Conservation (phyloP, 2,329 filamentous ascomycete genomes). For the Endoconidiophora polonica region DNA sequence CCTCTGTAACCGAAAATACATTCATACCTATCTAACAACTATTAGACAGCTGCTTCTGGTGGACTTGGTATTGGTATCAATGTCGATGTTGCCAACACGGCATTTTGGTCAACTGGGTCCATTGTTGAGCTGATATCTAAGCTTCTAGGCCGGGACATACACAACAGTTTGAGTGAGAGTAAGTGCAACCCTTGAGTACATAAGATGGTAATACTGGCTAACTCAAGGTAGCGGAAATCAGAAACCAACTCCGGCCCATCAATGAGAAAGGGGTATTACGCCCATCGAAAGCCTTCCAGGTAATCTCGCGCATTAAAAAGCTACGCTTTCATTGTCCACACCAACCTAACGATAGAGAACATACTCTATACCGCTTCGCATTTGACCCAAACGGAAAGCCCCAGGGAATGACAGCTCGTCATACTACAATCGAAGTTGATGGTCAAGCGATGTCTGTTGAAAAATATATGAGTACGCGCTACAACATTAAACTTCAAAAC, state of each 20-base stretch:
- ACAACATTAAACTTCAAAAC: conserved; percentile 31
- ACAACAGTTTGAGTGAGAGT: too few relatives aligned
- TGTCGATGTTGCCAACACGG: conserved; percentile 78
- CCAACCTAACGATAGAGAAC: conserved; percentile 21
- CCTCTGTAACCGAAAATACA: not conserved
- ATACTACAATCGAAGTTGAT: conserved; percentile 37
- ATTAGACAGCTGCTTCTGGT: conserved; percentile 15
- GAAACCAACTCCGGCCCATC: too few relatives aligned
- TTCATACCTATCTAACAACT: not conserved
- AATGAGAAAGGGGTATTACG: not conserved
- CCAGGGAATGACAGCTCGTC: conserved; percentile 33
- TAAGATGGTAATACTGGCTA: too few relatives aligned
- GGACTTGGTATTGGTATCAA: conserved; percentile 61
- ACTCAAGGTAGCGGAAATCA: too few relatives aligned
- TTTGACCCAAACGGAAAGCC: conserved; percentile 28
- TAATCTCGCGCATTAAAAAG: conserved; percentile 35
- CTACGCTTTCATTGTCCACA: conserved; percentile 41
- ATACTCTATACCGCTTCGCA: conserved; percentile 34
- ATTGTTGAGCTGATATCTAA: conserved; percentile 21
- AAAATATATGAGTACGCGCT: conserved; percentile 40
- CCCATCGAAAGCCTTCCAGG: conserved; percentile 21
- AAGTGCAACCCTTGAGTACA: too few relatives aligned
- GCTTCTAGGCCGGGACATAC: too few relatives aligned
- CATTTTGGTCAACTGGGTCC: conserved; percentile 51
- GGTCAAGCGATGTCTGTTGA: conserved; percentile 29